Evolutionary conservation across 108 stramenopile species (phyloP), one percentile per base, ranked within the genome.

Genomic region (Aurantiochytrium sp.): DNA sequence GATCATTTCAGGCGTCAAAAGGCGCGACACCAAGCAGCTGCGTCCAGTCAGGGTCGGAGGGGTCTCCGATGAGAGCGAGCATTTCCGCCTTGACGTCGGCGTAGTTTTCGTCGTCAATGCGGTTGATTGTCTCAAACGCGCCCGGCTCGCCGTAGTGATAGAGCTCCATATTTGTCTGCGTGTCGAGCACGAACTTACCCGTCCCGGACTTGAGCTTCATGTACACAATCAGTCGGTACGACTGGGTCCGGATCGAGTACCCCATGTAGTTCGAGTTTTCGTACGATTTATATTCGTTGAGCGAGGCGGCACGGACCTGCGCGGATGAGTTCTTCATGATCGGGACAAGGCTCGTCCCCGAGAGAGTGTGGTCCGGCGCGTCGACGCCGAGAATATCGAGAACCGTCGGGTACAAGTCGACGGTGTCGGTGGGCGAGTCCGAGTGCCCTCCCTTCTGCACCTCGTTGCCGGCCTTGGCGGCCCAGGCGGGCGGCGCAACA

Each of bases 71-170:
- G 32, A 81, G 39, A 54, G 85, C 52, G 50, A 86, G 85, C 53
- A 53, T 86, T 15, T 55, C 54, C 12, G 30, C 86, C 55, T 86
- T 55, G 55, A 54, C 86, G 37, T 17, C 86, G n/a, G 39, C 73
- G 32, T 12, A 86, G 54, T 21, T 48, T 4, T 19, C 36, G 41
- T 87, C 59, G 59, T 21, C 55, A 36, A 48, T 48, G 41, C 34
- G n/a, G 55, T 65, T 87, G 32, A 34, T 21, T 15, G 21, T 32
- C 86, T 87, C 86, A 48, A 36, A 87, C 37, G n/a, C 55, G 37
- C 88, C 88, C 4, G 69, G 39, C 69, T 81, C 32, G 54, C 45
- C 54, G 69, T 88, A 88, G 37, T 50, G 87, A 31, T 81, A 68
- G 19, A 68, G 52, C 32, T 68, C 87, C 32, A 69, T 45, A 19